Evolutionary conservation across 73 alveolate species (phyloP).

Genomic region (Paramecium octaurelia): DNA sequence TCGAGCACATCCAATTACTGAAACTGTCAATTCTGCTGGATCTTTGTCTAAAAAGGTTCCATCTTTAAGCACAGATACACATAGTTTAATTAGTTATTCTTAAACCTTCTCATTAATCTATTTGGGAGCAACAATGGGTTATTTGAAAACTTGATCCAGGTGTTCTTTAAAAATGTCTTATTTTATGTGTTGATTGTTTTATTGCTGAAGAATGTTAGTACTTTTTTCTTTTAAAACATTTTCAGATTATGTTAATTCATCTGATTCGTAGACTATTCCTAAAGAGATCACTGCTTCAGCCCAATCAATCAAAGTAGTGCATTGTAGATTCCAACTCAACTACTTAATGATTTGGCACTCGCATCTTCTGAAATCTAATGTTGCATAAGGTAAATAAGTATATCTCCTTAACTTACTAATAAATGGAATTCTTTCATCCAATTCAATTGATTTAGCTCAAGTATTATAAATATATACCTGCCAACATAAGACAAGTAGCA

Average conservation of each 20-base stretch:
- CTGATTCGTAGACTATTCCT: constrained; percentile 43
- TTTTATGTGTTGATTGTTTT: neutral
- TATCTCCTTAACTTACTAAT: constrained; percentile 56
- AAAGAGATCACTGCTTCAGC: constrained; percentile 10
- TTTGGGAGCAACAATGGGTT: neutral
- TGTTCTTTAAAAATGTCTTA: constrained; percentile 6
- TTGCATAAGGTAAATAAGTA: constrained; percentile 26
- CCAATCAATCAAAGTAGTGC: constrained; percentile 55
- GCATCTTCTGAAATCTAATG: constrained; percentile 46
- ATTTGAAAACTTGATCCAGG: neutral
- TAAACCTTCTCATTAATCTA: neutral
- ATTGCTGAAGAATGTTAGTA: neutral
- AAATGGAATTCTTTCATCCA: constrained; percentile 65
- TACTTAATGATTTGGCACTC: constrained; percentile 40
- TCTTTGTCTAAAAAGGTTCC: neutral
- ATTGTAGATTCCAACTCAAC: constrained; percentile 53
- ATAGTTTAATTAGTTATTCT: neutral
- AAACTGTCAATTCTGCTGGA: constrained; percentile 44
- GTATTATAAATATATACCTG: constrained; percentile 23
- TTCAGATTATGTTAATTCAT: constrained; percentile 18
- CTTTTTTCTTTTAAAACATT: constrained; percentile 48
- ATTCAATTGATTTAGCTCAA: constrained; percentile 54
- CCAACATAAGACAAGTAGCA: constrained; percentile 60
- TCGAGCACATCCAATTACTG: constrained; percentile 30
- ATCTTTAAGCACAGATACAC: neutral